Percentiles rank a stretch among this genome's conserved stretches.
Evolutionary conservation across 2,329 filamentous ascomycete genomes (phyloP).

Genomic region (Didymella segeticola): DNA sequence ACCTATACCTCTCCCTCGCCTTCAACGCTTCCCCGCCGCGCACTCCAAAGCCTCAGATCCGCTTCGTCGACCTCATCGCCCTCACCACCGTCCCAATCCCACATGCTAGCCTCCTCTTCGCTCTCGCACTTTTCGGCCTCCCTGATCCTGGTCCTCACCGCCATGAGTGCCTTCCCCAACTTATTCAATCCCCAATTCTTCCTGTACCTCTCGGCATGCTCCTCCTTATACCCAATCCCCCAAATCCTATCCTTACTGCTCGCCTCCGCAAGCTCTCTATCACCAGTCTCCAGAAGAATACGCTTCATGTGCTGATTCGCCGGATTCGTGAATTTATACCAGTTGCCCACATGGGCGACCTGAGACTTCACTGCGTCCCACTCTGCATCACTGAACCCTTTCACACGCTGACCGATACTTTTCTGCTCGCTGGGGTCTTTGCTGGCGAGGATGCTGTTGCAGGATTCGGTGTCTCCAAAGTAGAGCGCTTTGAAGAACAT

Average conservation of each 20-base stretch:
- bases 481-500: background rate
- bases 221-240: constrained; percentile 21
- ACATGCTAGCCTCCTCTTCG: background rate
- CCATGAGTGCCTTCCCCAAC: constrained; percentile 38
- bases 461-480: background rate
- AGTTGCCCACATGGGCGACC: background rate
- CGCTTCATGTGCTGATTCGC: background rate
- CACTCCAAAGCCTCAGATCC: background rate
- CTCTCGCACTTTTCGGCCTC: background rate
- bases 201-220: constrained; percentile 41
- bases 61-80: background rate
- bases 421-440: background rate
- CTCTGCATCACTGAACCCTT: background rate
- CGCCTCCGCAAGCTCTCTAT: constrained; percentile 61
- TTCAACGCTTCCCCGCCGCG: background rate
- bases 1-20: background rate
- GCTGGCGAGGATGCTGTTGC: background rate
- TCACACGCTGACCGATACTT: background rate
- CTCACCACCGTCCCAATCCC: background rate
- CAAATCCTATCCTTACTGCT: constrained; percentile 39
- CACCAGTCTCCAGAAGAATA: background rate
- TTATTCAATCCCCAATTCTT: constrained; percentile 67
- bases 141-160: background rate
- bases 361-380: background rate
- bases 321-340: background rate